These are phyloP conservation scores for Stagonosporopsis vannaccii DNA, from an alignment of 2,329 filamentous ascomycete species.

Conservation along the genomic window DNA sequence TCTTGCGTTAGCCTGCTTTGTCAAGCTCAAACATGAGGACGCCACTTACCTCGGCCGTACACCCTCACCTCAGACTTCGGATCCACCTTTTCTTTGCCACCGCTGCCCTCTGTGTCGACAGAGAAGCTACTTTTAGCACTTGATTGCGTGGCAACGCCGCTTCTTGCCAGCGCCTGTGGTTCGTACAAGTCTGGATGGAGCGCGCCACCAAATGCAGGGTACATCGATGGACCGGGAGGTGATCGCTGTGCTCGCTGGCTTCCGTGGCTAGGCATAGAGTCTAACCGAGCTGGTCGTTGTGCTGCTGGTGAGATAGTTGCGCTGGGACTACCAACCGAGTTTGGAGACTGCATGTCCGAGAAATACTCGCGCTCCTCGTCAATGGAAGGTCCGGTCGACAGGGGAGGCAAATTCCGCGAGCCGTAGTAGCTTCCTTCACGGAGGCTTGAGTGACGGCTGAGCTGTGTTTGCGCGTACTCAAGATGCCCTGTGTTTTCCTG, in stretches of 20 bases:
- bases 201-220: slow-evolving; percentile 34
- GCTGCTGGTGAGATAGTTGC: slow-evolving; percentile 26
- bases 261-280: slow-evolving; percentile 34
- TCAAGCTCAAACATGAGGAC: not conserved
- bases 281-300: slow-evolving; percentile 35
- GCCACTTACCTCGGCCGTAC: slow-evolving; percentile 62
- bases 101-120: slow-evolving; percentile 46
- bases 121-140: slow-evolving; percentile 53
- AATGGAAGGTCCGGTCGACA: slow-evolving; percentile 28
- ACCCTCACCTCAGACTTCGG: slow-evolving; percentile 59
- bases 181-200: slow-evolving; percentile 41
- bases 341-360: slow-evolving; percentile 40
- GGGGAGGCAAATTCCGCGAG: slow-evolving; percentile 34
- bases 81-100: slow-evolving; percentile 54
- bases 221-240: slow-evolving; percentile 29
- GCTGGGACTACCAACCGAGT: slow-evolving; percentile 31
- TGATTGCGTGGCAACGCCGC: slow-evolving; percentile 26
- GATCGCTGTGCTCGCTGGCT: slow-evolving; percentile 28
- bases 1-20: slow-evolving; percentile 43
- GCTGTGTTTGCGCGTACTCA: slow-evolving; percentile 27
- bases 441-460: slow-evolving; percentile 39
- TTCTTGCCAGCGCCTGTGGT: slow-evolving; percentile 17
- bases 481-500: slow-evolving; percentile 29
- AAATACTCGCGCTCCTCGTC: slow-evolving; percentile 41
- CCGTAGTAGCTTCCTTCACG: slow-evolving; percentile 31